Evolutionary conservation across 1,284 basidiomycete genomes (phyloP), one percentile per base, ranked within the genome.

Genomic region (Microstroma glucosiphilum): DNA sequence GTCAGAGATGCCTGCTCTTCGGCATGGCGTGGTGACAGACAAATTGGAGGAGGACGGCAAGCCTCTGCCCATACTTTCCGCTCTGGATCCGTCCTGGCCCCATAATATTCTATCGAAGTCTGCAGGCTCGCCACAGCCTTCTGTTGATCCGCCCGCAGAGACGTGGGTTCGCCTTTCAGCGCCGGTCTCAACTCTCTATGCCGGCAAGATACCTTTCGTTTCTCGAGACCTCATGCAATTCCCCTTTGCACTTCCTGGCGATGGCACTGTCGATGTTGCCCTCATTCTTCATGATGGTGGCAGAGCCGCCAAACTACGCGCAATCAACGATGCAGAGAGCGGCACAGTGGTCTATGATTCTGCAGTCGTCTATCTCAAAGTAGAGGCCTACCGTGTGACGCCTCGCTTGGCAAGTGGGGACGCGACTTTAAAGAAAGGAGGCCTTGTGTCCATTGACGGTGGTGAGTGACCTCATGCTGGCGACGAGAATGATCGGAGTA

Each of bases 171-270:
- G 70, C 11, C 61, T 78, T 21, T 46, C 60, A 2, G 63, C 66
- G 15, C 58, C 65, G 12, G 61, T 76, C 17, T 72, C 76, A 6
- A 66, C 68, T 13, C 64, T 78, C 23, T 78, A 77, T 56, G 71
- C 64, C 0, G 77, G 77, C 61, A 78, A 77, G 61, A 59, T 77
- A 26, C 77, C 77, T 6, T 78, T 66, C 51, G 74, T 78, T 12
- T 63, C 70, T 2, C 71, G 77, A 26, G 70, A 75, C 43, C 64
- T 77, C 56, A 68, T 77, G 69, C 74, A 77, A 40, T 78, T 78
- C 53, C 77, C 77, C 0, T 78, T 70, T 58, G 69, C 75, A 1
- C 59, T 67, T 0, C 69, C 76, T 19, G 65, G 66, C 57, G 75
- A 78, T 54, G 69, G 69, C 43, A 63, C 67, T 19, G 62, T 78